Evolutionary conservation across 768 basidiomycete genomes (phyloP).

Genomic region (Suillus plorans): DNA sequence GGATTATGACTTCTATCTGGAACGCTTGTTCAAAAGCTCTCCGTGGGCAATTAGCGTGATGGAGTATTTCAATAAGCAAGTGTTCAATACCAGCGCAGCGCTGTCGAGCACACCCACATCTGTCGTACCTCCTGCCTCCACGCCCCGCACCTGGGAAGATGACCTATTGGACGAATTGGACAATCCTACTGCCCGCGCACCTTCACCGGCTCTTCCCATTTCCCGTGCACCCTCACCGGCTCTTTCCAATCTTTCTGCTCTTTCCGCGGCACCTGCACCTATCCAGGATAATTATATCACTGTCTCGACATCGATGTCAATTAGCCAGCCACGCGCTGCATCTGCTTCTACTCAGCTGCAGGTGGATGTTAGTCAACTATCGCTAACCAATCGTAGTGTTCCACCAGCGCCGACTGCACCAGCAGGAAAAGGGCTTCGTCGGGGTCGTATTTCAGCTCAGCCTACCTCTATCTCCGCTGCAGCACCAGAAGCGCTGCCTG

Average conservation of each 20-base stretch:
- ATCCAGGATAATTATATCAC: no score
- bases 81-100: no score
- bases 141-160: conserved; percentile 6
- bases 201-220: background rate
- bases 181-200: background rate
- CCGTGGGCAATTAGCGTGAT: conserved; percentile 1
- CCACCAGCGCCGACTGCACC: no score
- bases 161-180: background rate
- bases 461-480: no score
- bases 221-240: background rate
- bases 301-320: no score
- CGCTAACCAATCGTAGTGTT: no score
- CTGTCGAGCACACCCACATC: background rate
- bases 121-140: background rate
- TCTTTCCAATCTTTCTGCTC: background rate
- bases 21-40: background rate
- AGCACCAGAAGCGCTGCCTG: no score
- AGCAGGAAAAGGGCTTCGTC: no score
- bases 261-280: background rate
- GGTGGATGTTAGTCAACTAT: no score
- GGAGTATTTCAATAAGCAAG: background rate
- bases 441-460: no score
- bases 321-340: no score
- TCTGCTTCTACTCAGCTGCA: no score
- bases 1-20: conserved; percentile 1